Conservation (phyloP, 2,329 filamentous ascomycete genomes). For the Fusarium cicatricum region DNA sequence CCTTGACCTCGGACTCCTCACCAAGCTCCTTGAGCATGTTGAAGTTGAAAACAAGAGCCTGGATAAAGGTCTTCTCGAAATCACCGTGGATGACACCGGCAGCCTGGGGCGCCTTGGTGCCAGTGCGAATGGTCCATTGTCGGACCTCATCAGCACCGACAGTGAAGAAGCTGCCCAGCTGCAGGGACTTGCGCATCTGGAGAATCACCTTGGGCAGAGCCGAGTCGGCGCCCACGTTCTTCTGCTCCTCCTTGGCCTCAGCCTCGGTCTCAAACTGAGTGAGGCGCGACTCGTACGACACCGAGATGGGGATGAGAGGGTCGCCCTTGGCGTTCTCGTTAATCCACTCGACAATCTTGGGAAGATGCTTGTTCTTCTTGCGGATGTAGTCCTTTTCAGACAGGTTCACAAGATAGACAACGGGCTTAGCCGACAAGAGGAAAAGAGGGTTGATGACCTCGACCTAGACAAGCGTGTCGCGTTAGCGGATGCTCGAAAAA, state of each 20-base stretch:
- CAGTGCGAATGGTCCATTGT: conserved; percentile 97
- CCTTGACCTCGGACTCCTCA: conserved; percentile 87
- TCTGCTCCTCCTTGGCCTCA: conserved; percentile 84
- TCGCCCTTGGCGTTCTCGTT: conserved; percentile 89
- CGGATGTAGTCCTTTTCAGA: conserved; percentile 97
- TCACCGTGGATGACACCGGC: conserved; percentile 98
- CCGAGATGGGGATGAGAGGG: conserved; percentile 91
- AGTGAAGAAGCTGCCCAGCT: conserved; percentile 97
- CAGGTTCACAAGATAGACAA: conserved; percentile 96
- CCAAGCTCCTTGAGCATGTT: conserved; percentile 81
- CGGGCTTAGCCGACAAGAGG: conserved; percentile 94
- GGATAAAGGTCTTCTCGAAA: conserved; percentile 99
- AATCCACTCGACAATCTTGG: conserved; percentile 94
- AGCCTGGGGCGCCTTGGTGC: conserved; percentile 96
- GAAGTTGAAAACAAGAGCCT: conserved; percentile 94
- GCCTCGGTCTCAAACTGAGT: conserved; percentile 81
- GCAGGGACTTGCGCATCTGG: conserved; percentile 91
- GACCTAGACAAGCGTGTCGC: conserved; percentile 64
- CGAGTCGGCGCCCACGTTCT: conserved; percentile 86
- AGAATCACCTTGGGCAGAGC: conserved; percentile 90
- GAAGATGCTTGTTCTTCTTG: conserved; percentile 99
- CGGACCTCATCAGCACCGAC: conserved; percentile 94
- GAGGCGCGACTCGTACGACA: conserved; percentile 91
- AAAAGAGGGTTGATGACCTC: conserved; percentile 97
- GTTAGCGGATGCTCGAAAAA: conserved; percentile 36